These are phyloP conservation scores for Sisymbrium irio DNA, from an alignment of 345 rosid species.

Conservation along the genomic window DNA sequence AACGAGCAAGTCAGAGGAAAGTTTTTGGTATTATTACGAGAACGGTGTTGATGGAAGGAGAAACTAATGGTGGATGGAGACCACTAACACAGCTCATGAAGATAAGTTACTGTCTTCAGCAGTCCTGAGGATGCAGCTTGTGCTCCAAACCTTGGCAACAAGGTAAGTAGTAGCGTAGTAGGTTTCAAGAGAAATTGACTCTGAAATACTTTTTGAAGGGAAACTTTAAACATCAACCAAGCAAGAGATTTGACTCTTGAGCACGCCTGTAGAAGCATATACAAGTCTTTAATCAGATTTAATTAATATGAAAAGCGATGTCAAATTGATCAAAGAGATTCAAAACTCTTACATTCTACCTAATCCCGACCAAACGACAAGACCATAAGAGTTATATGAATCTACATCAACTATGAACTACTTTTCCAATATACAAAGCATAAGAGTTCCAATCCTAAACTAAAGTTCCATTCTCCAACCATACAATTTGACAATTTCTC, in stretches of 20 bases:
- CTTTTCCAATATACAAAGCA: background rate
- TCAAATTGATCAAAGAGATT: background rate
- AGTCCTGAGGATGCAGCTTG: background rate
- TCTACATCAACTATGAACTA: background rate
- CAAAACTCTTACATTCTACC: background rate
- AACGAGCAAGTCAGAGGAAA: background rate
- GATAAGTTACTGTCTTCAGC: background rate
- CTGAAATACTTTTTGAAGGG: background rate
- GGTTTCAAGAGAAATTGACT: background rate
- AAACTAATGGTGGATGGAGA: background rate
- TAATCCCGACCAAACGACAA: background rate
- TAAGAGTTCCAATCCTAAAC: background rate
- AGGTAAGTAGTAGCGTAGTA: background rate
- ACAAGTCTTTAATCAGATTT: slow-evolving; percentile 6
- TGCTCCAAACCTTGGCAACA: background rate
- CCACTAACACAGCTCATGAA: background rate
- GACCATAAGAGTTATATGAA: background rate
- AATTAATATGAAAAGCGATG: background rate
- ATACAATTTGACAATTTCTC: background rate
- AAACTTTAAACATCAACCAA: background rate
- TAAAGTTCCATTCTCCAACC: background rate
- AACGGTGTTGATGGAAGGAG: background rate
- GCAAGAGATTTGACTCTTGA: background rate
- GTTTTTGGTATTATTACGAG: background rate
- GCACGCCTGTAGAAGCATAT: background rate